Conservation (phyloP, 164 flowering plant species). For the Vitis labrusca region DNA sequence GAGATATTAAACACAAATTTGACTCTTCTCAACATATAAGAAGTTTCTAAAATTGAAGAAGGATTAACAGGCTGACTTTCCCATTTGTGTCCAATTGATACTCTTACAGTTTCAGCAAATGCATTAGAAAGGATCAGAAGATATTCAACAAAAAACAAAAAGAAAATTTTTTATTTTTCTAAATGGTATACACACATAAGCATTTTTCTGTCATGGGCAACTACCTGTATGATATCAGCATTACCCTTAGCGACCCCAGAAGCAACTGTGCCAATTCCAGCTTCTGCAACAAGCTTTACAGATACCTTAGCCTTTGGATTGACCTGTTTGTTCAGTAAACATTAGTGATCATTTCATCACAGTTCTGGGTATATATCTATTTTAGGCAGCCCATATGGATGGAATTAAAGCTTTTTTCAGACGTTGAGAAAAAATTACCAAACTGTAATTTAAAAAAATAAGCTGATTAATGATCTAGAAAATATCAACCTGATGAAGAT, state of each 20-base stretch:
- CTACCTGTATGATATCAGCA: constrained; percentile 97
- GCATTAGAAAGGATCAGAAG: neutral
- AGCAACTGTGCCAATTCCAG: constrained; percentile 99
- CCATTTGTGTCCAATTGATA: neutral
- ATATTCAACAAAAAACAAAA: neutral
- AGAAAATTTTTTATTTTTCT: neutral
- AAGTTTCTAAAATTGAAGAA: neutral
- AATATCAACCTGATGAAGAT: constrained; percentile 92
- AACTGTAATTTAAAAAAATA: neutral
- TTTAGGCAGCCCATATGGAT: no score
- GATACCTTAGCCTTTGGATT: constrained; percentile 98
- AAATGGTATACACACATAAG: neutral
- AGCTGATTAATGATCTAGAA: constrained; percentile 5
- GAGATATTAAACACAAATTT: neutral
- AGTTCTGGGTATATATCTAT: neutral
- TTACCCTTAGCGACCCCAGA: constrained; percentile 99
- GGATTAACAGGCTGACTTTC: constrained; percentile 1
- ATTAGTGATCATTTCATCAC: neutral
- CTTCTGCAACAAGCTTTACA: constrained; percentile 99
- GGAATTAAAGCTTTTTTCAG: no score
- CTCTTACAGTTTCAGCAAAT: neutral
- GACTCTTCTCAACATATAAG: neutral
- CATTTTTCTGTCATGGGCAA: no score
- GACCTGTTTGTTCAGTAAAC: constrained; percentile 48
- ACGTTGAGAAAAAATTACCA: no score